Evolutionary conservation across 805 yeast species (phyloP), one percentile per base, ranked within the genome.

Genomic region (Zygoascus biomembranicola): DNA sequence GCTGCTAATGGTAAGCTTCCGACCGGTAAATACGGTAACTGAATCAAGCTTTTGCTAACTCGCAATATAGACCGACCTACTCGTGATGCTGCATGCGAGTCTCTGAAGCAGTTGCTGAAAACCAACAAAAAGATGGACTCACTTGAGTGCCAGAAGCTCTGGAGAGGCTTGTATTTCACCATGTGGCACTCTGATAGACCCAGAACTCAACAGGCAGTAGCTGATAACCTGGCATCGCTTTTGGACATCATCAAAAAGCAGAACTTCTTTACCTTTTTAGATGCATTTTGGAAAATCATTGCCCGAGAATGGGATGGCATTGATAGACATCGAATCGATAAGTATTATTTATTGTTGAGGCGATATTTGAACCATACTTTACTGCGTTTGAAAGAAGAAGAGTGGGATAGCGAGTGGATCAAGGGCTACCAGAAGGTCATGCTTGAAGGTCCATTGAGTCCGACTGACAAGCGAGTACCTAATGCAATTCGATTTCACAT

Each of bases 161-260:
- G 99, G 97, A 90, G 87, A 70, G 99, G 98, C n/a, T 75, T 94
- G 43, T 94, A 85, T 69, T 94, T 77, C 66, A 80, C 96, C 10
- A 88, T 94, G 96, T 94, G 99, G 98, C 89, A 85, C 72, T 80
- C 95, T 66, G 99, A 94, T 68, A 80, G 90, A 65, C 96, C 97
- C 28, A 77, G 85, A 62, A 94, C 96, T 23, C 99, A 94, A 69
- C 96, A 90, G 68, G 73, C 83, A 55, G 73, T 94, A 41, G 95
- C 96, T 1, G 78, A 76, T 48, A 81, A 79, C 44, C 72, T 94
- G 57, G 95, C 92, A 1, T 73, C 69, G 31, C 63, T 82, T 35
- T 57, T 72, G 32, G 57, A 57, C n/a, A 49, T 60, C 10, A 68
- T 76, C 71, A 57, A 63, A 48, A 60, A 59, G 26, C 66, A 65